Evolutionary conservation across 179 eudicot species (phyloP).

Genomic region (Patellifolia procumbens): DNA sequence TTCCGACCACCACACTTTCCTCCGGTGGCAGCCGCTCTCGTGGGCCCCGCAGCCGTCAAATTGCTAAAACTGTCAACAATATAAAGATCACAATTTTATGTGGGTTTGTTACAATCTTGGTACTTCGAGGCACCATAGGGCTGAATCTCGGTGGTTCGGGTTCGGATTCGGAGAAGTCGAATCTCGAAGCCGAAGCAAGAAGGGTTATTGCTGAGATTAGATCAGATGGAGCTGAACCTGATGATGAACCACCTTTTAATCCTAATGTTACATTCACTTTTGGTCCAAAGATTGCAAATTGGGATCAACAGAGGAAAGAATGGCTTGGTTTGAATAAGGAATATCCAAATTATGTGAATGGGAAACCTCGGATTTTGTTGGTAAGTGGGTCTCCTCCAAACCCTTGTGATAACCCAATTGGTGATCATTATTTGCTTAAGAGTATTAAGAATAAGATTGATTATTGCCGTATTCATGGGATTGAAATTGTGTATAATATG

Average conservation of each 20-base stretch:
- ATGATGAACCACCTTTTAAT: constrained; percentile 31
- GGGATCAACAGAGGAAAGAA: constrained; percentile 44
- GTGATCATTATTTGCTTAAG: constrained; percentile 65
- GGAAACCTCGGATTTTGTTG: constrained; percentile 49
- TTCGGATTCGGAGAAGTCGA: constrained; percentile 42
- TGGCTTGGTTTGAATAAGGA: constrained; percentile 37
- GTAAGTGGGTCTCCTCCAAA: constrained; percentile 68
- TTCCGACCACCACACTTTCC: constrained; percentile 27
- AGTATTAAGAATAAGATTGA: constrained; percentile 65
- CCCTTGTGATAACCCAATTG: constrained; percentile 70
- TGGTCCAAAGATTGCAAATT: constrained; percentile 46
- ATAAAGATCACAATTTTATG: constrained; percentile 61
- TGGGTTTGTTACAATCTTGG: constrained; percentile 55
- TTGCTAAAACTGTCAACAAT: constrained; percentile 50
- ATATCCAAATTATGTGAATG: constrained; percentile 31
- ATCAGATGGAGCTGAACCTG: constrained; percentile 43
- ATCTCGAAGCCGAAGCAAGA: constrained; percentile 46
- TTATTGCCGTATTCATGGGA: constrained; percentile 60
- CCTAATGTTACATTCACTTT: constrained; percentile 39
- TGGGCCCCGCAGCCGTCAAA: constrained; percentile 36
- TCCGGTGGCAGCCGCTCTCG: constrained; percentile 10
- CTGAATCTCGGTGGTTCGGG: constrained; percentile 39
- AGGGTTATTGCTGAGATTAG: constrained; percentile 63
- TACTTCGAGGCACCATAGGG: constrained; percentile 60
- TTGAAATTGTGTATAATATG: constrained; percentile 62